Base-by-base conservation (phyloP, 306 rosid species). In the Cucurbita ficifolia region DNA sequence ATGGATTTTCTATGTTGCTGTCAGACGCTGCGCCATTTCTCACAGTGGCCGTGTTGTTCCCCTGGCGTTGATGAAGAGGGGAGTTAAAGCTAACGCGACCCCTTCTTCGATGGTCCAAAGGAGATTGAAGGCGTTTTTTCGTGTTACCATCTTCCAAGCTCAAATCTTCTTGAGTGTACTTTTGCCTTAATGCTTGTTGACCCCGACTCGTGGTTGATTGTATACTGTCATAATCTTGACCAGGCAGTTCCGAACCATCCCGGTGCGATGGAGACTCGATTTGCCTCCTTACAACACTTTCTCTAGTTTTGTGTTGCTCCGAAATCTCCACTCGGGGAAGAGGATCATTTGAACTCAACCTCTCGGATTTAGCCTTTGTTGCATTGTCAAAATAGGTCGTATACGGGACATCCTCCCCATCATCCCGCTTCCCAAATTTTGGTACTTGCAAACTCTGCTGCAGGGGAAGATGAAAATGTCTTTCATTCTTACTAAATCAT, bases 361-460 rank as follows among this genome's bases (percentile, higher is more conserved):
- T 77, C 38, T 39, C 60, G 2, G 21, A 43, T 56, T 35, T 77
- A 58, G 49, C 70, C 70, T 57, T 77, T 7, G 59, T 69, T 16
- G 75, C 76, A 16, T 55, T 49, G 39, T 70, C 80, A 33, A 77
- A 77, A 73, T 77, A 77, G 60, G 70, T 16, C 5, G 80, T 69
- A 59, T 77, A 77, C 8, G 45, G 70, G 40, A 70, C 50, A 70
- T 77, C 40, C 19, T 77, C 78, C 54, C 59, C 79, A 54, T 14
- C 38, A 13, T 77, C 80, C 80, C 80, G 70, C 51, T 77, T 57
- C 2, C 80, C 80, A 57, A 77, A 77, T 42, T 69, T 8, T 12
- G 76, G 80, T n/a, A 48, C 76, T 33, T 70, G 59, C 1, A 71
- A 54, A 24, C 76, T 62, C 45, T 62, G 75, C 76, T 69, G 56